Base-by-base conservation (phyloP, 805 yeast genomes). In the Debaryomyces maramus region DNA sequence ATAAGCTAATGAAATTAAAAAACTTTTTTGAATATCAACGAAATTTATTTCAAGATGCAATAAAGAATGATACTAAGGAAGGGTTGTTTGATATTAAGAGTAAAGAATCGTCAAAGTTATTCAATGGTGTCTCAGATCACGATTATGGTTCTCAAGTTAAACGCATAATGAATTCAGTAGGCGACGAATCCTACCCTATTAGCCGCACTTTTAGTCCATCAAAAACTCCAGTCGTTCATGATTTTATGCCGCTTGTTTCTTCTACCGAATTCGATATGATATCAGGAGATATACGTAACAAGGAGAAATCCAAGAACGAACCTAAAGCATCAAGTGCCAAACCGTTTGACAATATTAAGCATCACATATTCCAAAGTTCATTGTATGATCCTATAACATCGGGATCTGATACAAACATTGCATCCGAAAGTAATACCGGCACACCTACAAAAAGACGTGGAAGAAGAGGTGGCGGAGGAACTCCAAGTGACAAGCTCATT, bases 201-300 rank as follows among this genome's bases (percentile, higher is more conserved):
- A 6, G 30, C 1, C 15, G 27, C 8, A 8, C 17, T 8, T 19
- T 17, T 9, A 9, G 6, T 8, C n/a, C n/a, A n/a, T n/a, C n/a
- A n/a, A 19, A 19, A 11, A 20, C 38, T 13, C 34, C 47, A 18
- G 29, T 48, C 4, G 65, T 70, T 15, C 63, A 64, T 36, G 75
- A 70, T 51, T 67, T 64, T 51, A 68, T 68, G 72, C 72, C 74
- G 3, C 48, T 70, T 22, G 51, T 65, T 4, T 55, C 69, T 2
- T 46, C 57, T 3, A 65, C 50, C 17, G 75, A 70, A 50, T 69
- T 70, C 46, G 53, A 61, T 27, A 41, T 66, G 9, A 61, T 70
- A 17, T 67, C 74, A 2, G 72, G 73, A 6, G 72, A 67, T 38
- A 46, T 63, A 5, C 67, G 65, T 1, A 43, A 47, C 16, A 61